Base-by-base conservation (phyloP, 2,329 filamentous ascomycete species). In the Aspergillus sp. region DNA sequence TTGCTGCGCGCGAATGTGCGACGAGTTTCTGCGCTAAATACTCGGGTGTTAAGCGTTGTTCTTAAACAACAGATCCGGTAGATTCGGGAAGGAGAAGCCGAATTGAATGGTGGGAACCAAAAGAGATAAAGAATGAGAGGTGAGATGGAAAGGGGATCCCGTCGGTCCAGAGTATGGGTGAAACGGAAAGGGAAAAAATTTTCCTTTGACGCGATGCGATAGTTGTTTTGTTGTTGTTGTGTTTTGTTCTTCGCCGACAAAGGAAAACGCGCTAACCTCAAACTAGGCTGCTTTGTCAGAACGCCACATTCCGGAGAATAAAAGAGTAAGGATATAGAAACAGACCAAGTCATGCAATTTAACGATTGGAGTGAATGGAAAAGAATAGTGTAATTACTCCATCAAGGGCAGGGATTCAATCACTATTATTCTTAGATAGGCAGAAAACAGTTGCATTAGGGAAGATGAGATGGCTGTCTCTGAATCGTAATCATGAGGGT, bases 191-290 rank as follows among this genome's bases (percentile, higher is more conserved):
- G 20, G 19, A 27, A 43, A 38, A 39, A n/a, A 20, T 17, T 37
- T 19, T 15, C 33, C 33, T 17, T 19, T 30, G 25, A 39, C 33
- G 32, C 41, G 33, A 44, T 33, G n/a, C 15, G 32, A 19, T 17
- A 20, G 39, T 33, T 47, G 19, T 33, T 30, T 42, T 43, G 17
- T 25, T 44, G 33, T 48, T 39, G 22, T 39, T 39, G 41, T 39
- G 25, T 41, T 46, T 23, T 30, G 25, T 30, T 30, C 10, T 10
- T 30, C 25, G 25, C 25, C 9, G 25, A 47, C 30, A 13, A 50
- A 43, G 15, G 38, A 38, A 25, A 30, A 43, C 42, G 17, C 30
- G 27, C 25, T 25, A 42, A 22, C 15, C 19, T 42, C 17, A 22
- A 25, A 19, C 27, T 44, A 35, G 25, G 42, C 27, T 25, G 41